Percentiles rank a stretch among this genome's conserved stretches.
Evolutionary conservation across 345 rosid genomes (phyloP).

Genomic region (Salix viminalis): DNA sequence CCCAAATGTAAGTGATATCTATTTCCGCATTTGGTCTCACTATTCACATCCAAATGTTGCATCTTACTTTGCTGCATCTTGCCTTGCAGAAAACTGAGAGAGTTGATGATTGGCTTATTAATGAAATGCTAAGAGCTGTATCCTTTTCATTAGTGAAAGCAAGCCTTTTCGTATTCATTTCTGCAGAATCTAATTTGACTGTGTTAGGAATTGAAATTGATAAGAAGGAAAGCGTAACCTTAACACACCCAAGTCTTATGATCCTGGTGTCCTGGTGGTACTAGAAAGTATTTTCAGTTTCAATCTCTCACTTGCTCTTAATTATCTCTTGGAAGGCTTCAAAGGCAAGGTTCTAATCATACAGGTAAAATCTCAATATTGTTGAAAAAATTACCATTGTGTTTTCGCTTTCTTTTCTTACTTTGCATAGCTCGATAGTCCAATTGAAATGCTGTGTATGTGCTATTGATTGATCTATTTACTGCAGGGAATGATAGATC

Average conservation of each 20-base stretch:
- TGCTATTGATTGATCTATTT: background rate
- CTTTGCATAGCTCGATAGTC: background rate
- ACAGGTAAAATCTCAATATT: slow-evolving; percentile 44
- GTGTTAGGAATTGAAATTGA: background rate
- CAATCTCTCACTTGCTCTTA: slow-evolving; percentile 77
- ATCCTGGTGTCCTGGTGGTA: slow-evolving; percentile 75
- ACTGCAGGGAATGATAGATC: slow-evolving; percentile 80
- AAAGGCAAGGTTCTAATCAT: slow-evolving; percentile 55
- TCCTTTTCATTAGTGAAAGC: slow-evolving; percentile 36
- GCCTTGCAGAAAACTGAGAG: slow-evolving; percentile 57
- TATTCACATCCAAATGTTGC: background rate
- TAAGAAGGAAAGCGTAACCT: slow-evolving; percentile 30
- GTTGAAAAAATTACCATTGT: background rate
- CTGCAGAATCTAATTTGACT: background rate
- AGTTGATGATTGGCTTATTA: slow-evolving; percentile 69
- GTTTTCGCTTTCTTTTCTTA: background rate
- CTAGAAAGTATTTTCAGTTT: slow-evolving; percentile 79
- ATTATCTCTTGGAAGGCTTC: slow-evolving; percentile 58
- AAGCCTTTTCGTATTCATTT: background rate
- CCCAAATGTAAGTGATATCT: slow-evolving; percentile 54
- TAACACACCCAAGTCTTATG: slow-evolving; percentile 58
- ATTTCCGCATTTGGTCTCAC: slow-evolving; percentile 2
- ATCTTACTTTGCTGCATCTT: slow-evolving; percentile 7
- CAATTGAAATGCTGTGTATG: background rate
- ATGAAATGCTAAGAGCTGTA: slow-evolving; percentile 91